These are phyloP conservation scores for Pisolithus albus DNA, from an alignment of 768 basidiomycete species.

Conservation along the genomic window DNA sequence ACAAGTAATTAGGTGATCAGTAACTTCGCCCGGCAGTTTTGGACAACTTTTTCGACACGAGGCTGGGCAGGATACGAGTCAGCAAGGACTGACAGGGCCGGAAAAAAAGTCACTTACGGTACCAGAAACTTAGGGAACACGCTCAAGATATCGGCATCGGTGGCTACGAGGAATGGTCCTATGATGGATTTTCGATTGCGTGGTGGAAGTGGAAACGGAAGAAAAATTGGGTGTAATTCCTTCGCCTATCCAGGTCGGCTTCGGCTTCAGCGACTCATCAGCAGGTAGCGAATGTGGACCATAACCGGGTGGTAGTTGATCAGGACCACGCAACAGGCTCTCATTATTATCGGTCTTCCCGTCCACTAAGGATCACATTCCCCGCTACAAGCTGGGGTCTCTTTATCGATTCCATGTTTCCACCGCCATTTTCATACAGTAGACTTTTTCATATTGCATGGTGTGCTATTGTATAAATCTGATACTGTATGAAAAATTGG, in stretches of 20 bases:
- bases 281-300: neutral
- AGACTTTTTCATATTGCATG: no score
- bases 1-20: neutral
- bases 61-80: constrained; percentile 4
- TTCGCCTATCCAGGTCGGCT: no score
- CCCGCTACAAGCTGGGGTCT: no score
- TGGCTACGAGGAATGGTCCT: no score
- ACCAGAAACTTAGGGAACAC: constrained; percentile 25
- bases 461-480: no score
- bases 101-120: constrained; percentile 17
- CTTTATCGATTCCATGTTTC: no score
- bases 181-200: no score
- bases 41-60: constrained; percentile 10
- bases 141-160: constrained; percentile 9
- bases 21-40: constrained; percentile 26
- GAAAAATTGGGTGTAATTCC: neutral
- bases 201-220: no score
- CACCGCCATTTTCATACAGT: no score
- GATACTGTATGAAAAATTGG: no score
- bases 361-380: neutral
- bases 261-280: neutral
- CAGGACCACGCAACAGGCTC: neutral
- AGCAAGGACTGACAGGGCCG: neutral
- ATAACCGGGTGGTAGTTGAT: neutral
- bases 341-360: neutral